Evolutionary conservation across 441 rosid species (phyloP).

Genomic region (Melastoma candidum): DNA sequence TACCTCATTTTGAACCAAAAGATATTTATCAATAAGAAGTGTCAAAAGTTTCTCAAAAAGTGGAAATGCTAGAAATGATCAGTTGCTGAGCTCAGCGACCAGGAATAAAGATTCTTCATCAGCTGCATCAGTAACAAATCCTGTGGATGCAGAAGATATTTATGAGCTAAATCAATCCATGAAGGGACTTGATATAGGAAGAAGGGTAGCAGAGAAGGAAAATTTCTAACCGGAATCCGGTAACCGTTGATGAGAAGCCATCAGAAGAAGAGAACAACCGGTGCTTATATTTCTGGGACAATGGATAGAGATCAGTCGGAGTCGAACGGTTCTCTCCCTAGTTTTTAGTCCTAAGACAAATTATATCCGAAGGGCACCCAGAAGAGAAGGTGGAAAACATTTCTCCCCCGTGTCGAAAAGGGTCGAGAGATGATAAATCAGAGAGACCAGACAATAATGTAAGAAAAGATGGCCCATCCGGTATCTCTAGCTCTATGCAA

Average conservation of each 20-base stretch:
- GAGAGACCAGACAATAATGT: slow-evolving; percentile 48
- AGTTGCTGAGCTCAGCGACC: slow-evolving; percentile 33
- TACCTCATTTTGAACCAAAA: slow-evolving; percentile 1
- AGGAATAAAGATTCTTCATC: slow-evolving; percentile 46
- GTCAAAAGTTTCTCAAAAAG: slow-evolving; percentile 95
- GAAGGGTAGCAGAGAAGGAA: slow-evolving; percentile 54
- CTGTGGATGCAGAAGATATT: slow-evolving; percentile 39
- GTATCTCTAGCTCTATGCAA: slow-evolving; percentile 32
- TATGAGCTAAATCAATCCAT: slow-evolving; percentile 47
- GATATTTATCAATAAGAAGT: slow-evolving; percentile 32
- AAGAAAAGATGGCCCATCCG: slow-evolving; percentile 49
- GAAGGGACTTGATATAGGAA: slow-evolving; percentile 42
- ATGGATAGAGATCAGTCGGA: slow-evolving; percentile 53
- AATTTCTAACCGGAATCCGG: slow-evolving; percentile 25
- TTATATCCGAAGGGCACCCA: slow-evolving; percentile 33
- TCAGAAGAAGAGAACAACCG: slow-evolving; percentile 46
- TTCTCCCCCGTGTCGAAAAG: slow-evolving; percentile 83
- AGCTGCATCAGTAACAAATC: slow-evolving; percentile 29
- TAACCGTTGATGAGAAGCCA: slow-evolving; percentile 41
- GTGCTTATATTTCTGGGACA: slow-evolving; percentile 28
- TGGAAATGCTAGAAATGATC: slow-evolving; percentile 82
- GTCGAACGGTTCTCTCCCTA: slow-evolving; percentile 32
- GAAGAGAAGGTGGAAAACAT: slow-evolving; percentile 80
- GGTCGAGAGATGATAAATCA: slow-evolving; percentile 55
- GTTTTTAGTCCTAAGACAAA: slow-evolving; percentile 39